Percentiles rank a stretch among this genome's conserved stretches.
These are phyloP conservation scores for Sugiyamaella pinicola DNA, from an alignment of 1,139 yeast genomes.

Conservation along the genomic window DNA sequence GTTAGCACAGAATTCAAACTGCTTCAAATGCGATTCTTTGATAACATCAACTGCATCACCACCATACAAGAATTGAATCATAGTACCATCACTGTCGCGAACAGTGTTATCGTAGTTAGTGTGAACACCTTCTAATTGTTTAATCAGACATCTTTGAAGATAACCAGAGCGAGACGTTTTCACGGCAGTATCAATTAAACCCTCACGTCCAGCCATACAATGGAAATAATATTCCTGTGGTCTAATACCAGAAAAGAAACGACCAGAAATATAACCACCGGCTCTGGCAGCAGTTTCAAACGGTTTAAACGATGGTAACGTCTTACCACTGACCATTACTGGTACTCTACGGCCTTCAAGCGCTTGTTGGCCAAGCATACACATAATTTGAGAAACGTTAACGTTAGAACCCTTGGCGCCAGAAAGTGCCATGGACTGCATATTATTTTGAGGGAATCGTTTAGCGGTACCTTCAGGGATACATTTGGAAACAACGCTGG, in stretches of 20 bases:
- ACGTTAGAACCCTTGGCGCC: constrained; percentile 99
- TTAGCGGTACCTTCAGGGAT: constrained; percentile 97
- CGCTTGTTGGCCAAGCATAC: constrained; percentile 98
- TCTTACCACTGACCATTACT: constrained; percentile 98
- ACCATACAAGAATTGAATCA: constrained; percentile 94
- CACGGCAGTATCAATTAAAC: constrained; percentile 98
- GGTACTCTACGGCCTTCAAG: constrained; percentile 99
- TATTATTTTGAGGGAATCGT: constrained; percentile 90
- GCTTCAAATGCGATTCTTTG: constrained; percentile 90
- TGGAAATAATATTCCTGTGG: constrained; percentile 99
- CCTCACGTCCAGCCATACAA: constrained; percentile 99
- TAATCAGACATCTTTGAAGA: constrained; percentile 96
- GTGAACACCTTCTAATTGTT: constrained; percentile 97
- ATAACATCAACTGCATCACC: constrained; percentile 96
- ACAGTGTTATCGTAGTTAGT: constrained; percentile 93
- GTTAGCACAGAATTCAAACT: constrained; percentile 89
- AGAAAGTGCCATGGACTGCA: constrained; percentile 99
- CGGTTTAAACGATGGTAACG: constrained; percentile 94
- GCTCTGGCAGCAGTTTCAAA: constrained; percentile 97
- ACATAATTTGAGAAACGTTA: constrained; percentile 98
- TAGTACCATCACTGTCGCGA: constrained; percentile 92
- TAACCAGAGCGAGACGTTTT: constrained; percentile 98
- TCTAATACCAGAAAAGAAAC: constrained; percentile 96
- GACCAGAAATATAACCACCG: constrained; percentile 96
- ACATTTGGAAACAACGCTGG: constrained; percentile 90